These are phyloP conservation scores for Calonectria multiphialidica DNA, from an alignment of 2,329 filamentous ascomycete species.

Conservation along the genomic window DNA sequence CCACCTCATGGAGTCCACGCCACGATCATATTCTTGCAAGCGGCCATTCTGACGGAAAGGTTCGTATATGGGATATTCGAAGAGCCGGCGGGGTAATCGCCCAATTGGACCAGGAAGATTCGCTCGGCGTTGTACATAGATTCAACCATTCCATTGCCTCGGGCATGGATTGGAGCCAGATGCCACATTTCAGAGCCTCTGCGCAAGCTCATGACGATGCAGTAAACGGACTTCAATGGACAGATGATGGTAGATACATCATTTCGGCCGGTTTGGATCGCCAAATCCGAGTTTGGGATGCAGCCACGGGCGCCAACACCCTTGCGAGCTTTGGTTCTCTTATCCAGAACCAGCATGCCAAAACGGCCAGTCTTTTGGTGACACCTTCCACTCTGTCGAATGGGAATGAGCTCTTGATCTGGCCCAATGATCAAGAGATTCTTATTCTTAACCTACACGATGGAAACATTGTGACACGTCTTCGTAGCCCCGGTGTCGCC, in stretches of 20 bases:
- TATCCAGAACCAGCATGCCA: slow-evolving; percentile 78
- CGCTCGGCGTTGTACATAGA: slow-evolving; percentile 71
- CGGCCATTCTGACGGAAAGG: slow-evolving; percentile 85
- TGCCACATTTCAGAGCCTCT: slow-evolving; percentile 58
- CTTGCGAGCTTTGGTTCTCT: slow-evolving; percentile 88
- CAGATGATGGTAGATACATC: slow-evolving; percentile 80
- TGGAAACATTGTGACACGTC: slow-evolving; percentile 77
- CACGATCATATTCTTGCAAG: slow-evolving; percentile 85
- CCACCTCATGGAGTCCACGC: slow-evolving; percentile 84
- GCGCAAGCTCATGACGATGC: slow-evolving; percentile 81
- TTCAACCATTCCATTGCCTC: slow-evolving; percentile 49
- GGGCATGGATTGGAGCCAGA: slow-evolving; percentile 45
- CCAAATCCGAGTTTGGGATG: slow-evolving; percentile 89
- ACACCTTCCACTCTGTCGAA: slow-evolving; percentile 71
- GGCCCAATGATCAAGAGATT: slow-evolving; percentile 85
- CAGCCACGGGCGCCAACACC: slow-evolving; percentile 84
- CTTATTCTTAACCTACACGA: slow-evolving; percentile 84
- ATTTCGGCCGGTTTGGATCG: slow-evolving; percentile 87
- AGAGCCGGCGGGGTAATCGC: slow-evolving; percentile 82
- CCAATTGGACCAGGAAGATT: slow-evolving; percentile 86
- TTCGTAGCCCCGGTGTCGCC: slow-evolving; percentile 73
- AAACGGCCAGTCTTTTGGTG: slow-evolving; percentile 71
- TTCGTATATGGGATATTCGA: slow-evolving; percentile 89
- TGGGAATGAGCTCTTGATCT: slow-evolving; percentile 77
- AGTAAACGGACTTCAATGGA: slow-evolving; percentile 89